Evolutionary conservation across 495 filamentous ascomycete species (phyloP).

Genomic region (Xylaria flabelliformis): DNA sequence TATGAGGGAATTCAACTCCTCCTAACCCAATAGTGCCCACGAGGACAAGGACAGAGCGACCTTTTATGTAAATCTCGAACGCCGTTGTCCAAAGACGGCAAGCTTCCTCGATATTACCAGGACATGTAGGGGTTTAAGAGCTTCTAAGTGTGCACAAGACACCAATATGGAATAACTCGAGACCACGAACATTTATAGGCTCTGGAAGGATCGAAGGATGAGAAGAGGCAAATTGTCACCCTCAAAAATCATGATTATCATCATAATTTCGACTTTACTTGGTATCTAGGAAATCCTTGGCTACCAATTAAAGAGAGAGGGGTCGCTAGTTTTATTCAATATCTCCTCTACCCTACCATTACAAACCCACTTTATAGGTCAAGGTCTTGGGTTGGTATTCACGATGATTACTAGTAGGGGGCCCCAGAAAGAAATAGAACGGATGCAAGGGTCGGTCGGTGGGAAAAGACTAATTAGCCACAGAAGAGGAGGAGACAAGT

Average conservation of each 20-base stretch:
- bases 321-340: background rate
- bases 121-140: background rate
- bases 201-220: constrained; percentile 9
- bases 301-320: background rate
- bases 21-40: background rate
- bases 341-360: background rate
- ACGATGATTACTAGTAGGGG: background rate
- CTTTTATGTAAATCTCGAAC: background rate
- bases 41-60: background rate
- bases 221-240: background rate
- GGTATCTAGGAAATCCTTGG: background rate
- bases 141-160: background rate
- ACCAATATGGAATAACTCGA: background rate
- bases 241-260: background rate
- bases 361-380: background rate
- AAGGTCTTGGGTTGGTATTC: background rate
- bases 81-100: background rate
- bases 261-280: background rate
- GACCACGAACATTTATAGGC: background rate
- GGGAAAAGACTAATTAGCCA: constrained; percentile 13
- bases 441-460: constrained; percentile 4
- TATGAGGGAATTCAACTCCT: background rate
- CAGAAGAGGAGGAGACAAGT: background rate
- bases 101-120: background rate
- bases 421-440: background rate